A percentile compares a stretch with the other conserved stretches of the same genome.
Conservation (phyloP, 306 rosid species). For the Senna siamea region DNA sequence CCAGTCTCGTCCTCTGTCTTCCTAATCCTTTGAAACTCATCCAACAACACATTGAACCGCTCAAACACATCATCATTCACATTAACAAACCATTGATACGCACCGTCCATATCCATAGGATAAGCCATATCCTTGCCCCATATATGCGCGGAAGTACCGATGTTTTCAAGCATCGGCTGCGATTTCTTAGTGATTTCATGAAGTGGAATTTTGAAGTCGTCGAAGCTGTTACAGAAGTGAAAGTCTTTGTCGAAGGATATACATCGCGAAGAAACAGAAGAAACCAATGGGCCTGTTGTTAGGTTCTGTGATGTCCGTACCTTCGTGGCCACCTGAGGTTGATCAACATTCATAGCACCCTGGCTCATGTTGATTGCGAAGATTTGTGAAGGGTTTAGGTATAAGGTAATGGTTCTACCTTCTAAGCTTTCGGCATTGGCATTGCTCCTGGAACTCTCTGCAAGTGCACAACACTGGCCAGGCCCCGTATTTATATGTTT, state of each 20-base stretch:
- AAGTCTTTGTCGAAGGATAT: constrained; percentile 71
- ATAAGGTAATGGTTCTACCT: constrained; percentile 46
- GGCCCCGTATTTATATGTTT: neutral
- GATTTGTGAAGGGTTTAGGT: constrained; percentile 14
- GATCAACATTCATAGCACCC: constrained; percentile 56
- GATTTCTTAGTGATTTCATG: constrained; percentile 55
- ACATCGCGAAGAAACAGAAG: constrained; percentile 64
- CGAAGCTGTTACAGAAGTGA: constrained; percentile 68
- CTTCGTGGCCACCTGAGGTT: constrained; percentile 41
- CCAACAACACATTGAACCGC: constrained; percentile 56
- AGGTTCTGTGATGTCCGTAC: constrained; percentile 51
- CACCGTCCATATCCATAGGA: constrained; percentile 64
- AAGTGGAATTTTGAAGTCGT: constrained; percentile 63
- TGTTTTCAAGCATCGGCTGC: constrained; percentile 64
- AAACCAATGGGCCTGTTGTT: constrained; percentile 49
- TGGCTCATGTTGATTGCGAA: constrained; percentile 30
- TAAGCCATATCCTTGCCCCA: constrained; percentile 52
- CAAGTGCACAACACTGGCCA: neutral
- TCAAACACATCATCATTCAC: constrained; percentile 76
- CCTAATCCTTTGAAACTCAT: constrained; percentile 61
- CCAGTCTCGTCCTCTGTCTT: constrained; percentile 58
- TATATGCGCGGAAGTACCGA: constrained; percentile 46
- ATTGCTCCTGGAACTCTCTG: neutral
- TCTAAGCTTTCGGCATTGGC: constrained; percentile 4
- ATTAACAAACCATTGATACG: constrained; percentile 75